Conservation (phyloP, 2,329 filamentous ascomycete species). For the Monosporascus sp. region DNA sequence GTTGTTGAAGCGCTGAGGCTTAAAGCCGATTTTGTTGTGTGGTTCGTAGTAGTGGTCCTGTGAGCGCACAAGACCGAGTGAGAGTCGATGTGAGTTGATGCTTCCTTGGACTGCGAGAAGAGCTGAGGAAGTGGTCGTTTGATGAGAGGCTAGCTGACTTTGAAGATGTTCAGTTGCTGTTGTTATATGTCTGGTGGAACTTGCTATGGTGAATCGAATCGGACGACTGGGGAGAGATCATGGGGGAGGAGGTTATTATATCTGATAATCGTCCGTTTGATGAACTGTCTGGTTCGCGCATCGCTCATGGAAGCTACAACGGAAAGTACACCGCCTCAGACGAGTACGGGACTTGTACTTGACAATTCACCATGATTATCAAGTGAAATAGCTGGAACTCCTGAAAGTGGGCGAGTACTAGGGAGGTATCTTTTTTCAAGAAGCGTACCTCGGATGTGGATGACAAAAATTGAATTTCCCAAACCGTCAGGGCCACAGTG, state of each 20-base stretch:
- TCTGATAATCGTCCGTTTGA: conserved; percentile 21
- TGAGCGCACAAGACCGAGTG: neutral
- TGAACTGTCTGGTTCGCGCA: conserved; percentile 6
- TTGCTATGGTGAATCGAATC: conserved; percentile 19
- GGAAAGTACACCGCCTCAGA: conserved; percentile 23
- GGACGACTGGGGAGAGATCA: conserved; percentile 10
- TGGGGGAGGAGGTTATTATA: conserved; percentile 24
- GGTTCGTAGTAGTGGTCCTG: neutral
- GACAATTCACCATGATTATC: neutral
- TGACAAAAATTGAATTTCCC: conserved; percentile 26
- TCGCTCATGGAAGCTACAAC: conserved; percentile 1
- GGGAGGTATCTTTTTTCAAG: neutral
- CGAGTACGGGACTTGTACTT: neutral
- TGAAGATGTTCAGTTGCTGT: conserved; percentile 12
- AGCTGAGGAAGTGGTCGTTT: conserved; percentile 1
- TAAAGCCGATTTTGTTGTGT: conserved; percentile 7
- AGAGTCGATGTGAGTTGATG: neutral
- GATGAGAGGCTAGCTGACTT: neutral
- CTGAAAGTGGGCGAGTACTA: conserved; percentile 15
- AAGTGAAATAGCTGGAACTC: neutral
- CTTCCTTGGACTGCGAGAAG: too few relatives aligned
- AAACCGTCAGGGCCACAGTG: conserved; percentile 19
- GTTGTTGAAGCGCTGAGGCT: conserved; percentile 10
- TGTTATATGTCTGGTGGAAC: conserved; percentile 8
- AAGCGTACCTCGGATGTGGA: conserved; percentile 4